These are phyloP conservation scores for Aquilaria yunnanensis DNA, from an alignment of 345 rosid species.

Conservation along the genomic window DNA sequence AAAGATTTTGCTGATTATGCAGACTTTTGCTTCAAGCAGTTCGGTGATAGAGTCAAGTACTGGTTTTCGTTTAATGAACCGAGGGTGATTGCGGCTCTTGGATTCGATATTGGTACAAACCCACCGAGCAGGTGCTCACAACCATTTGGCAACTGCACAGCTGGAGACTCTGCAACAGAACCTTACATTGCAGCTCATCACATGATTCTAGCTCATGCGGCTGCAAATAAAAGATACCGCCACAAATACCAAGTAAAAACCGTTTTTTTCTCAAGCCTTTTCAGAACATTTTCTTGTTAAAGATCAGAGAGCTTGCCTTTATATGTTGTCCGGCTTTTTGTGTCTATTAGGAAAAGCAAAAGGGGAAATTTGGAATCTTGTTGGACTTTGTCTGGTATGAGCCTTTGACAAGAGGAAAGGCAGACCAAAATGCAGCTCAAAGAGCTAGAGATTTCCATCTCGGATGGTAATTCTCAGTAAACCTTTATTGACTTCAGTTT, in stretches of 20 bases:
- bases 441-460: constrained; percentile 69
- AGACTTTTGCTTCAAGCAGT: constrained; percentile 58
- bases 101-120: constrained; percentile 41
- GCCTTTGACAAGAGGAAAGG: constrained; percentile 45
- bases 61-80: constrained; percentile 74
- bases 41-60: constrained; percentile 60
- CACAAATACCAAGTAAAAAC: constrained; percentile 32
- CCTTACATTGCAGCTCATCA: constrained; percentile 61
- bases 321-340: too few relatives aligned
- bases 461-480: constrained; percentile 41
- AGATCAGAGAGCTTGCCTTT: too few relatives aligned
- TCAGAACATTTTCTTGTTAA: too few relatives aligned
- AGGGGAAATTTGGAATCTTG: constrained; percentile 58
- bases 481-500: too few relatives aligned
- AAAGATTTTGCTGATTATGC: constrained; percentile 52
- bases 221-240: constrained; percentile 49
- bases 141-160: constrained; percentile 44
- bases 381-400: constrained; percentile 65
- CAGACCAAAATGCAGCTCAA: constrained; percentile 56
- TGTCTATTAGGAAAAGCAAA: constrained; percentile 15
- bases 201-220: constrained; percentile 53
- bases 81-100: constrained; percentile 49
- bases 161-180: constrained; percentile 55
- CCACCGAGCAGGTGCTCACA: constrained; percentile 59
- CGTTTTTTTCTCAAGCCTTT: too few relatives aligned